Evolutionary conservation across 2,329 filamentous ascomycete species (phyloP), one percentile per base, ranked within the genome.

Genomic region (Colletotrichum spaethianum): DNA sequence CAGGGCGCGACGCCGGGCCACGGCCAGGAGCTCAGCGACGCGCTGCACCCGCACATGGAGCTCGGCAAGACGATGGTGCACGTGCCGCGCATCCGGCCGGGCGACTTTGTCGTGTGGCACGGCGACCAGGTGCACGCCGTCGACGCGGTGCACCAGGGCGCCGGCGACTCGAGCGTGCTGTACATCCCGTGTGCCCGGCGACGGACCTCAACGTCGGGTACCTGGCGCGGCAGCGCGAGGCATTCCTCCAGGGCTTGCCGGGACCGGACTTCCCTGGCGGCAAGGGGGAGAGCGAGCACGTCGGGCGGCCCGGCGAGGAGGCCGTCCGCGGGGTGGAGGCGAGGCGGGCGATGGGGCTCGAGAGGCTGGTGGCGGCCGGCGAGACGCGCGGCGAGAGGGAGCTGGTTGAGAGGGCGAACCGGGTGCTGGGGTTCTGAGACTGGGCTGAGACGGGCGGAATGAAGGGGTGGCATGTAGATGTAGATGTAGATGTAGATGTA

Each of bases 171-270:
- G 0, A 95, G 92, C 76, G 95, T 98, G 0, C 78, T 98, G 72
- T 98, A 98, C 78, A 97, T 98, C 67, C 95, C 0, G 92, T 94
- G 0, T 96, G 93, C 66, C 95, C 95, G 0, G 86, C 94, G 38
- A 97, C 94, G 0, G 89, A 92, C 64, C 83, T 86, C 48, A 98
- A 96, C 76, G 91, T 93, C 0, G 82, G 88, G 28, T 96, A 95
- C 78, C 84, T 96, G 1, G 86, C 83, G 1, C 87, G 89, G 20
- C 94, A 97, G 83, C 88, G 93, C 26, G 85, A 90, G n/a, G 89
- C 90, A 0, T 96, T 96, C 75, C 80, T 92, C 3, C 79, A 84
- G 0, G 95, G 94, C 5, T 89, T 87, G 0, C 92, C 92, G 0
- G 89, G 87, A 0, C 92, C 91, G 38, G 93, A 94, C 76, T 94